Evolutionary conservation across 345 rosid species (phyloP).

Genomic region (Boechera retrofracta): DNA sequence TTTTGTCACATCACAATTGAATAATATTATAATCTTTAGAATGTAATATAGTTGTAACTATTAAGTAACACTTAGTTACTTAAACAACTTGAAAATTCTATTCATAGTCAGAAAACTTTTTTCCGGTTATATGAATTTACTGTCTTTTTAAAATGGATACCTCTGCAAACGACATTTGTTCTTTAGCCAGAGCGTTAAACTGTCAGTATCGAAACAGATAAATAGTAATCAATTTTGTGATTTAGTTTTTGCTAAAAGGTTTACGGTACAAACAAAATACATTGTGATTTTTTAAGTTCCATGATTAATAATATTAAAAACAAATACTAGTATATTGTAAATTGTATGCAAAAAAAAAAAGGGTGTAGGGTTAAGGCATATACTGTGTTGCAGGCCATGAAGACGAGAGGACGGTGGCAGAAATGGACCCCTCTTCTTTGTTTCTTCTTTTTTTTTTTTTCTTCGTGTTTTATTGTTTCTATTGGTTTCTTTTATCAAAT

Average conservation of each 20-base stretch:
- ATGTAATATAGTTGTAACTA: not conserved
- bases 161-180: slow-evolving; percentile 47
- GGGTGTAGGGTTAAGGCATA: slow-evolving; percentile 41
- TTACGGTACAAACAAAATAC: slow-evolving; percentile 29
- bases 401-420: slow-evolving; percentile 46
- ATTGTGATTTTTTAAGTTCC: slow-evolving; percentile 9
- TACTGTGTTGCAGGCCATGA: slow-evolving; percentile 44
- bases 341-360: slow-evolving; percentile 4
- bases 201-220: slow-evolving; percentile 46
- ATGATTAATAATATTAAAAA: not conserved
- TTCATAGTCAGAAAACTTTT: slow-evolving; percentile 20
- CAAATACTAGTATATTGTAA: slow-evolving; percentile 11
- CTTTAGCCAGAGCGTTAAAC: slow-evolving; percentile 46
- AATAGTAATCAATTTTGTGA: slow-evolving; percentile 40
- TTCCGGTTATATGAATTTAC: not conserved
- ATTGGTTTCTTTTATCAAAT: slow-evolving; percentile 27
- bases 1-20: not conserved
- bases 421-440: slow-evolving; percentile 43
- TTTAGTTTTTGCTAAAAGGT: slow-evolving; percentile 24
- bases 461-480: not conserved
- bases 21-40: slow-evolving; percentile 11
- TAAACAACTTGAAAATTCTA: slow-evolving; percentile 17
- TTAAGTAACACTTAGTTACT: slow-evolving; percentile 24
- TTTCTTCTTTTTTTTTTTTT: not conserved
- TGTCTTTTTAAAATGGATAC: not conserved